Percentiles rank a stretch among this genome's conserved stretches.
These are phyloP conservation scores for Ophiostoma novo-ulmi DNA, from an alignment of 2,329 filamentous ascomycete species.

Conservation along the genomic window DNA sequence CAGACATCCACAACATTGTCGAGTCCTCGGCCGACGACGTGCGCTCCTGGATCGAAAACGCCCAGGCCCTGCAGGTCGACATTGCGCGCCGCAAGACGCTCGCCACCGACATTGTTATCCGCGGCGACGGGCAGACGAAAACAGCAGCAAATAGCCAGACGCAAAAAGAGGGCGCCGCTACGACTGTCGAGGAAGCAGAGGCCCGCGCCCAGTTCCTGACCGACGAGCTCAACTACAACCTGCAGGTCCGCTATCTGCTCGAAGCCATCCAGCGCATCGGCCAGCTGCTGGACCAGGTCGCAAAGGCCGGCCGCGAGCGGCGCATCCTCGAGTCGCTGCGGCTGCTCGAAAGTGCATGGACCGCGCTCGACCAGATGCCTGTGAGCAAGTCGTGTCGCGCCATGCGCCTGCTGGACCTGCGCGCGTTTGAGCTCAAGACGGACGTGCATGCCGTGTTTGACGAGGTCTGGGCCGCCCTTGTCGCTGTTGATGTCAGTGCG, in stretches of 20 bases:
- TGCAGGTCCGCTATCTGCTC: slow-evolving; percentile 50
- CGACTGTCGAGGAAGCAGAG: slow-evolving; percentile 42
- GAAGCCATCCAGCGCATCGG: slow-evolving; percentile 53
- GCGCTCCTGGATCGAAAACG: slow-evolving; percentile 78
- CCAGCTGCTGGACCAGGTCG: slow-evolving; percentile 57
- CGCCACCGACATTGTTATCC: slow-evolving; percentile 73
- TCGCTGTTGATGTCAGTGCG: slow-evolving; percentile 56
- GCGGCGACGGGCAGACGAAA: slow-evolving; percentile 55
- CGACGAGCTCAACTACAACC: slow-evolving; percentile 55
- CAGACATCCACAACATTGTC: slow-evolving; percentile 70
- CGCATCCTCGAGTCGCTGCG: slow-evolving; percentile 53
- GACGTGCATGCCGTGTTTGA: slow-evolving; percentile 62
- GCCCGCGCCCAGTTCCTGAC: slow-evolving; percentile 53
- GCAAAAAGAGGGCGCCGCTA: slow-evolving; percentile 22
- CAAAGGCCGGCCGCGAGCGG: slow-evolving; percentile 50
- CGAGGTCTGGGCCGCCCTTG: slow-evolving; percentile 64
- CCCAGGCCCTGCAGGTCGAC: slow-evolving; percentile 77
- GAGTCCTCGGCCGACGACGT: slow-evolving; percentile 72
- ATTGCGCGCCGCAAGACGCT: slow-evolving; percentile 74
- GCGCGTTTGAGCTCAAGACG: slow-evolving; percentile 61
- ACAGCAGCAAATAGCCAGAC: slow-evolving; percentile 47
- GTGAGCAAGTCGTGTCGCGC: slow-evolving; percentile 58
- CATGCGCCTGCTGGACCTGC: slow-evolving; percentile 59
- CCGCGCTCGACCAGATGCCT: slow-evolving; percentile 54
- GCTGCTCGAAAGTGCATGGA: slow-evolving; percentile 56